phyloP scores from a whole-genome alignment of 305 asterid species.

The Caryopteris hybrid region DNA sequence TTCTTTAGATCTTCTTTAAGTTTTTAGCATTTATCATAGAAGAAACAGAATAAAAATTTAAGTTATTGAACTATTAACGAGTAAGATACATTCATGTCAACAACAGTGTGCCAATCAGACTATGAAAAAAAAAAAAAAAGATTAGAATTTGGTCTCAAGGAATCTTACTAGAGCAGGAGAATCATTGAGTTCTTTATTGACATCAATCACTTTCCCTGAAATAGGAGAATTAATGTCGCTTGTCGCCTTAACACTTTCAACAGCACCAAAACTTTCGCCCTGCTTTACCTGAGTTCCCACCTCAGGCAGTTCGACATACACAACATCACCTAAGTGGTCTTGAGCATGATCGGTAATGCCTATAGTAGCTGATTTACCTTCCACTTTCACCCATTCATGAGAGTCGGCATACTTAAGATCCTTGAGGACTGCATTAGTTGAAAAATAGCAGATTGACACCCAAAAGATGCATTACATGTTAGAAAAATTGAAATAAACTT shows the following conservation, averaged over 20 bases:
- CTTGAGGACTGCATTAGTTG: conserved; percentile 57
- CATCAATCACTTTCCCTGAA: conserved; percentile 82
- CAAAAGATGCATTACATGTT: not conserved
- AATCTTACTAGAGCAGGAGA: conserved; percentile 85
- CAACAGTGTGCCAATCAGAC: not conserved
- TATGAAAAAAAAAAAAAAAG: not conserved
- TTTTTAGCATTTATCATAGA: not conserved
- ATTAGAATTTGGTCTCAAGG: not conserved
- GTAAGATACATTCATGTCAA: not conserved
- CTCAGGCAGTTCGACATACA: conserved; percentile 83
- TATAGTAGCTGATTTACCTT: conserved; percentile 70
- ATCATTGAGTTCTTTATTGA: conserved; percentile 56
- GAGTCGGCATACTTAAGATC: conserved; percentile 85
- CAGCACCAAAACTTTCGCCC: conserved; percentile 84
- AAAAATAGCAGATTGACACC: not conserved
- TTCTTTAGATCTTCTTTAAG: not conserved
- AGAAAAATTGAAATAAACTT: not conserved
- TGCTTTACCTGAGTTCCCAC: conserved; percentile 61
- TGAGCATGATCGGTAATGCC: conserved; percentile 97
- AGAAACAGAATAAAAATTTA: not conserved
- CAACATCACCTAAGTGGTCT: conserved; percentile 91
- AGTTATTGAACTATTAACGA: not conserved
- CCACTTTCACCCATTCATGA: conserved; percentile 92
- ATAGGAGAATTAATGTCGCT: conserved; percentile 90
- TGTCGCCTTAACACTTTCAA: conserved; percentile 95